Percentiles rank a stretch among this genome's conserved stretches.
phyloP scores from a whole-genome alignment of 257 asterid species.

The Solanum verrucosum region DNA sequence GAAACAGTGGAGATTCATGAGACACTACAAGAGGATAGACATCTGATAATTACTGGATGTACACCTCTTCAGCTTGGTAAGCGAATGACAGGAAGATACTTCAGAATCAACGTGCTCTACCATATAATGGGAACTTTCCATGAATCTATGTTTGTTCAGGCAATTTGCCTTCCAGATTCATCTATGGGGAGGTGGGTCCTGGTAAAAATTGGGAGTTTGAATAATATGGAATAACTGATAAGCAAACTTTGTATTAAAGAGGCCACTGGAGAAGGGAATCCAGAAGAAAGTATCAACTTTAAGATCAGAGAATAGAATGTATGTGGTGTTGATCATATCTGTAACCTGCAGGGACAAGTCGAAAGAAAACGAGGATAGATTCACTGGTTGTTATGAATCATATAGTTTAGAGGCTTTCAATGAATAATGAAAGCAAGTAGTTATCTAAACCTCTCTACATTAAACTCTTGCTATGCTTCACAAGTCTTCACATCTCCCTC shows the following conservation, averaged over 20 bases:
- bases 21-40: background rate
- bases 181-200: background rate
- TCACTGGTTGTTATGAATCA: background rate
- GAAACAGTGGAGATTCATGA: background rate
- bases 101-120: background rate
- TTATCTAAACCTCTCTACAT: background rate
- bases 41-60: background rate
- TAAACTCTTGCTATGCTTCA: background rate
- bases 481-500: background rate
- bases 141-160: background rate
- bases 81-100: background rate
- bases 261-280: background rate
- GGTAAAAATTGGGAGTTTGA: background rate
- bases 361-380: background rate
- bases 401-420: background rate
- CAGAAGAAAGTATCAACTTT: background rate
- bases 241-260: background rate
- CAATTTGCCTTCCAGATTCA: background rate
- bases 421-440: background rate
- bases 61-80: background rate
- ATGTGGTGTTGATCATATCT: background rate
- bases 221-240: background rate
- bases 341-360: background rate
- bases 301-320: background rate
- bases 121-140: background rate